Conservation (phyloP, 2,329 filamentous ascomycete genomes). For the Periconia digitata region DNA sequence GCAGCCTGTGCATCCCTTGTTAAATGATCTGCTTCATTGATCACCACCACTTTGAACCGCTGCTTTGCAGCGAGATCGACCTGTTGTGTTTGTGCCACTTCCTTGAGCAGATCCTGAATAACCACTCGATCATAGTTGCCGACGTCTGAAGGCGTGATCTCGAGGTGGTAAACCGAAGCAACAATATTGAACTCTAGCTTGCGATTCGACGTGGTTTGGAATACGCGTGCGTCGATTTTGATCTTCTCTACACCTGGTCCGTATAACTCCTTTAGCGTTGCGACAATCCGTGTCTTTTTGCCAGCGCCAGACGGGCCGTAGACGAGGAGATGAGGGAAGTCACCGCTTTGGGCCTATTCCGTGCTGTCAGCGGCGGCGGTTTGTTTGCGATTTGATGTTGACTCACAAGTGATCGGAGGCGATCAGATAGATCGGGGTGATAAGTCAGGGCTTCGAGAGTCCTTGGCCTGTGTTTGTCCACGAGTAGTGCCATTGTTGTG, state of each 20-base stretch:
- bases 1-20: slow-evolving; percentile 94
- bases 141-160: slow-evolving; percentile 96
- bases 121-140: slow-evolving; percentile 96
- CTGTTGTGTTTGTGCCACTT: slow-evolving; percentile 98
- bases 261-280: slow-evolving; percentile 92
- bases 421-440: slow-evolving; percentile 82
- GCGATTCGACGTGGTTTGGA: slow-evolving; percentile 92
- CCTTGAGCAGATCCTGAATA: slow-evolving; percentile 91
- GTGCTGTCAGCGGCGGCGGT: slow-evolving; percentile 3
- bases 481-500: slow-evolving; percentile 61
- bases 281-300: slow-evolving; percentile 96
- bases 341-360: slow-evolving; percentile 88
- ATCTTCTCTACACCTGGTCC: slow-evolving; percentile 99
- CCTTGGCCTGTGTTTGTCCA: slow-evolving; percentile 69
- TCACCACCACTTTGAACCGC: slow-evolving; percentile 96
- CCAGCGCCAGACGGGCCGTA: slow-evolving; percentile 96
- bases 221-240: slow-evolving; percentile 96
- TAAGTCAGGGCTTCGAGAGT: slow-evolving; percentile 81
- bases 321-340: slow-evolving; percentile 96
- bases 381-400: too few species aligned
- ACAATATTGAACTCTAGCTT: slow-evolving; percentile 99
- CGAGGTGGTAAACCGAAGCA: slow-evolving; percentile 93
- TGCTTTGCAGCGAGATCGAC: slow-evolving; percentile 92
- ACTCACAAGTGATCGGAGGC: slow-evolving; percentile 80
- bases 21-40: slow-evolving; percentile 96